Conservation (phyloP, 805 yeast species). For the Sungouiella thailandica region DNA sequence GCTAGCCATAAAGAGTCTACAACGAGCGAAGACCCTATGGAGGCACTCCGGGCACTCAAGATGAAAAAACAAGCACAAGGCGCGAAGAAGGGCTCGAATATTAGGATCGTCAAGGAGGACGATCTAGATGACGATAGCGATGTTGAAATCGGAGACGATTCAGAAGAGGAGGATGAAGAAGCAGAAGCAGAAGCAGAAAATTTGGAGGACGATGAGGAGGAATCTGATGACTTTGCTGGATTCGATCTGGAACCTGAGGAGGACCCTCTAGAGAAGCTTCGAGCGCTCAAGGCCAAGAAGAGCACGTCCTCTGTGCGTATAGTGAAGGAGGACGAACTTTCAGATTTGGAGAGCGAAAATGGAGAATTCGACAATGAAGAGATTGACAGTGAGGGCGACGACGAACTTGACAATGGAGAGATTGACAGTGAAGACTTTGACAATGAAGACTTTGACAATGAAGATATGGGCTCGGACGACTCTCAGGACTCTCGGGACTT, state of each 20-base stretch:
- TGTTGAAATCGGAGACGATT: neutral
- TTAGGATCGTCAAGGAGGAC: conserved; percentile 28
- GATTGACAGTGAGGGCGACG: neutral
- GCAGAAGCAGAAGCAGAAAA: conserved; percentile 6
- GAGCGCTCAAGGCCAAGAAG: conserved; percentile 6
- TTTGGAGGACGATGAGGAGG: conserved; percentile 12
- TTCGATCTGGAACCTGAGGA: conserved; percentile 3
- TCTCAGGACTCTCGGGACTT: conserved; percentile 10
- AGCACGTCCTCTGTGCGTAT: neutral
- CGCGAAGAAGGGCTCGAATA: conserved; percentile 3
- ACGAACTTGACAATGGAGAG: neutral
- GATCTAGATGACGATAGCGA: conserved; percentile 18
- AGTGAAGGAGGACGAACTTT: conserved; percentile 4
- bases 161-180: neutral
- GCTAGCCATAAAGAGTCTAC: conserved; percentile 11
- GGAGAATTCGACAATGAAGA: conserved; percentile 28
- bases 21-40: conserved; percentile 21
- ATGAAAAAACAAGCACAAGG: conserved; percentile 5
- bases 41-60: conserved; percentile 13
- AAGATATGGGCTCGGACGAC: conserved; percentile 1
- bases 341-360: conserved; percentile 39
- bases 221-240: conserved; percentile 5
- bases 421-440: conserved; percentile 1
- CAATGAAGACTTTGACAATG: conserved; percentile 3
- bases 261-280: conserved; percentile 18